These are phyloP conservation scores for Anastatica hierochuntica DNA, from an alignment of 345 rosid genomes.

Conservation along the genomic window DNA sequence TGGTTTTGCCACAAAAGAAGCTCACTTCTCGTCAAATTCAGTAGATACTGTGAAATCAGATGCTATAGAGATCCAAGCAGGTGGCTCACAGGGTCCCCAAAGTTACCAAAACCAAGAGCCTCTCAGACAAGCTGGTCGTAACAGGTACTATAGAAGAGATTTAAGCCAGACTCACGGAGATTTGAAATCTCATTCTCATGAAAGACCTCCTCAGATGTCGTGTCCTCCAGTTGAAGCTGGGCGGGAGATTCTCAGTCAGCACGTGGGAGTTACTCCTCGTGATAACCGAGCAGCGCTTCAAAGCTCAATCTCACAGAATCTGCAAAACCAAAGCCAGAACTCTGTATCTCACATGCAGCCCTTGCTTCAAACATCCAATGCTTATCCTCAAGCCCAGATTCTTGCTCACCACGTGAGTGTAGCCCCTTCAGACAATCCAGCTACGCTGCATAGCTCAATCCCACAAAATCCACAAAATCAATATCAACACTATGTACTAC, in stretches of 20 bases:
- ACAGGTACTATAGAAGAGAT: slow-evolving; percentile 30
- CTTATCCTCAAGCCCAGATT: slow-evolving; percentile 29
- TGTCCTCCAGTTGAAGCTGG: too few species aligned
- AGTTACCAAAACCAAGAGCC: slow-evolving; percentile 27
- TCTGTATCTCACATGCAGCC: slow-evolving; percentile 27
- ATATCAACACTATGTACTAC: slow-evolving; percentile 23
- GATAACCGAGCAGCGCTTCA: slow-evolving; percentile 22
- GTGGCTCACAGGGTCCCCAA: slow-evolving; percentile 24
- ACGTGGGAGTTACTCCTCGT: too few species aligned
- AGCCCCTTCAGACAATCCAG: slow-evolving; percentile 22
- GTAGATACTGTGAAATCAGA: too few species aligned
- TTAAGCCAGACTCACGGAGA: slow-evolving; percentile 36
- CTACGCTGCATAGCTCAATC: slow-evolving; percentile 28
- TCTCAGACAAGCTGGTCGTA: slow-evolving; percentile 16
- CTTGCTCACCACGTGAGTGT: slow-evolving; percentile 23
- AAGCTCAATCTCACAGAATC: slow-evolving; percentile 27
- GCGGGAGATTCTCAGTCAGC: too few species aligned
- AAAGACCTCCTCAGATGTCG: slow-evolving; percentile 32
- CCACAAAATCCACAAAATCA: slow-evolving; percentile 37
- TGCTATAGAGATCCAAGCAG: too few species aligned
- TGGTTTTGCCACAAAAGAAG: too few species aligned
- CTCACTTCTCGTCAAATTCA: too few species aligned
- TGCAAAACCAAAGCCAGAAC: slow-evolving; percentile 31
- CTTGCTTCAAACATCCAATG: slow-evolving; percentile 27
- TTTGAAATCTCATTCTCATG: slow-evolving; percentile 33